A percentile compares a stretch with the other conserved stretches of the same genome.
These are phyloP conservation scores for Boechera stricta DNA, from an alignment of 345 rosid species.

Conservation along the genomic window DNA sequence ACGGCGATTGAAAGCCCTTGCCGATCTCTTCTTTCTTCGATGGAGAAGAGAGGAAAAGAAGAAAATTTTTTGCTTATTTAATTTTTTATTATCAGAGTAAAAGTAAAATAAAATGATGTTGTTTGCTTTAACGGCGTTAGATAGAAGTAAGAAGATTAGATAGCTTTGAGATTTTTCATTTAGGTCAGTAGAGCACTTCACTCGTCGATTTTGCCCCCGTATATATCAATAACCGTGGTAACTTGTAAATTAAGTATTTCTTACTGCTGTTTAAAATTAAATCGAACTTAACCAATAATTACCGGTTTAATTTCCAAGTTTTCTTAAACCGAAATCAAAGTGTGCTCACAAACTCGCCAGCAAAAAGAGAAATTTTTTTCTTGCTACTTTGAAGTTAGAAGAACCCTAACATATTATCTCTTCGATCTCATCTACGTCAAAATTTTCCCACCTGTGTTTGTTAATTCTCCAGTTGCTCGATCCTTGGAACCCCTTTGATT, in stretches of 20 bases:
- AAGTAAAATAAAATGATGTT: too few species aligned
- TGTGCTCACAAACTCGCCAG: not conserved
- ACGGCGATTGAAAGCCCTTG: too few species aligned
- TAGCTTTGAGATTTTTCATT: too few species aligned
- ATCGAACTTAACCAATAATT: not conserved
- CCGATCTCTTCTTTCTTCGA: too few species aligned
- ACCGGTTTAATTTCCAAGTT: conserved; percentile 23
- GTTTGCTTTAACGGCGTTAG: too few species aligned
- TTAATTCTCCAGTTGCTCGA: not conserved
- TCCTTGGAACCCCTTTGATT: not conserved
- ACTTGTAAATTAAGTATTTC: too few species aligned
- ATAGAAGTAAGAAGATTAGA: too few species aligned
- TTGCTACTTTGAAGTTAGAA: not conserved
- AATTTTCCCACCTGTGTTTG: not conserved
- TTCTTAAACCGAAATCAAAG: conserved; percentile 17
- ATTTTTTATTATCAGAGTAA: too few species aligned
- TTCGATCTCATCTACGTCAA: conserved; percentile 22
- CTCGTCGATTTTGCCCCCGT: not conserved
- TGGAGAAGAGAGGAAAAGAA: too few species aligned
- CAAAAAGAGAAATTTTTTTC: not conserved
- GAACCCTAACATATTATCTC: conserved; percentile 35
- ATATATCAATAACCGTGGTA: not conserved
- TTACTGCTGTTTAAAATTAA: not conserved
- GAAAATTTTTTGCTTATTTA: too few species aligned
- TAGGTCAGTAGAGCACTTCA: too few species aligned